Conservation (phyloP, 306 rosid genomes). For the Castanea sativa region DNA sequence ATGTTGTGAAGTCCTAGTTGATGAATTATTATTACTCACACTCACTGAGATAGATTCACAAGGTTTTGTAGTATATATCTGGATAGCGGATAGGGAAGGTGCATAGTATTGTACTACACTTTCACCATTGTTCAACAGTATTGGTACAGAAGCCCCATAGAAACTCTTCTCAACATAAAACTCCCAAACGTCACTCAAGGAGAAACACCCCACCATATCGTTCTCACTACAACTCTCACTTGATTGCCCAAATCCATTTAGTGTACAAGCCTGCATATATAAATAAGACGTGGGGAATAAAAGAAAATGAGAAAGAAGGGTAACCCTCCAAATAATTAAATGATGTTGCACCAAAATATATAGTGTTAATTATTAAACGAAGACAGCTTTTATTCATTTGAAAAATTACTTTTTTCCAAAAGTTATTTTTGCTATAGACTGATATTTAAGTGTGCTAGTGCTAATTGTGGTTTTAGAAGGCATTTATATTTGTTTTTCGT, state of each 20-base stretch:
- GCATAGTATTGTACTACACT: slow-evolving; percentile 17
- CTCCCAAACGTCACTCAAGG: slow-evolving; percentile 11
- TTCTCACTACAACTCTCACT: neutral
- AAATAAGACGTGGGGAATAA: neutral
- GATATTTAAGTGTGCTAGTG: no score
- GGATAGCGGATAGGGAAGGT: slow-evolving; percentile 33
- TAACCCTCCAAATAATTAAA: no score
- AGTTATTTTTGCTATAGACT: no score
- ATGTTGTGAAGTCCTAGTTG: slow-evolving; percentile 6
- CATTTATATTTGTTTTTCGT: no score
- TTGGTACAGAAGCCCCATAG: slow-evolving; percentile 22
- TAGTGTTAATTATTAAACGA: no score
- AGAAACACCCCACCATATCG: slow-evolving; percentile 7
- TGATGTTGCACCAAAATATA: no score
- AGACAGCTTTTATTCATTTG: no score
- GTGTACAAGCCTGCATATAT: neutral
- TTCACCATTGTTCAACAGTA: slow-evolving; percentile 21
- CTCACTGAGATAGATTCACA: neutral
- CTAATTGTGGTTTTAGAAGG: no score
- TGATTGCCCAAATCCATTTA: neutral
- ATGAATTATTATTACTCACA: neutral
- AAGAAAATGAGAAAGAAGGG: neutral
- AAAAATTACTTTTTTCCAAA: no score
- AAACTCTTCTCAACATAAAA: slow-evolving; percentile 7
- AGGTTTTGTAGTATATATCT: slow-evolving; percentile 10